Evolutionary conservation across 1,139 yeast genomes (phyloP).

Genomic region (Hyphopichia wangnamkhiaoensis): DNA sequence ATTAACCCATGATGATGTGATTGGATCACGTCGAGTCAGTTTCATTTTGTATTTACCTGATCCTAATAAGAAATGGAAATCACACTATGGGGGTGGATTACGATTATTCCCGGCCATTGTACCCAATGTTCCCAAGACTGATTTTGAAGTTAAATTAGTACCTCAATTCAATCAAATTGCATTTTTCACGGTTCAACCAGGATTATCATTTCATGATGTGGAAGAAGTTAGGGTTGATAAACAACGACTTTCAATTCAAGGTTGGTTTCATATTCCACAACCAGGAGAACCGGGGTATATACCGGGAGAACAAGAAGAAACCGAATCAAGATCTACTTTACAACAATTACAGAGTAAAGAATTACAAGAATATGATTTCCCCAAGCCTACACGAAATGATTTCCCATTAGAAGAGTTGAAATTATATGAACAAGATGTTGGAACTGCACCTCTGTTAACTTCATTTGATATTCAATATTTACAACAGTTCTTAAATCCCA

Average conservation of each 20-base stretch:
- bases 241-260: constrained; percentile 89
- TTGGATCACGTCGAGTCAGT: constrained; percentile 91
- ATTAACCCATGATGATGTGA: constrained; percentile 95
- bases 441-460: constrained; percentile 17
- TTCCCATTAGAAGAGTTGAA: constrained; percentile 30
- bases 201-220: constrained; percentile 94
- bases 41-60: constrained; percentile 91
- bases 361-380: constrained; percentile 79
- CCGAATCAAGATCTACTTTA: constrained; percentile 75
- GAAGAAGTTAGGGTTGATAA: constrained; percentile 93
- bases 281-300: constrained; percentile 83
- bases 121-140: constrained; percentile 88
- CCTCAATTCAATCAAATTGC: constrained; percentile 97
- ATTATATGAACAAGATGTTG: constrained; percentile 19
- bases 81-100: constrained; percentile 89
- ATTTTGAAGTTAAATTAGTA: constrained; percentile 65
- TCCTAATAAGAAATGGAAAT: constrained; percentile 85
- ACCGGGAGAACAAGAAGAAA: constrained; percentile 75
- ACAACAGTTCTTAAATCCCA: constrained; percentile 54
- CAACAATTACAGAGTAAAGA: constrained; percentile 79
- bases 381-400: constrained; percentile 51
- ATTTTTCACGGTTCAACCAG: constrained; percentile 94
- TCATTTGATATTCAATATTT: constrained; percentile 49
- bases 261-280: constrained; percentile 99
- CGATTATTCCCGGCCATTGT: constrained; percentile 83